These are phyloP conservation scores for Eucalyptus viminalis DNA, from an alignment of 345 rosid species.

Conservation along the genomic window DNA sequence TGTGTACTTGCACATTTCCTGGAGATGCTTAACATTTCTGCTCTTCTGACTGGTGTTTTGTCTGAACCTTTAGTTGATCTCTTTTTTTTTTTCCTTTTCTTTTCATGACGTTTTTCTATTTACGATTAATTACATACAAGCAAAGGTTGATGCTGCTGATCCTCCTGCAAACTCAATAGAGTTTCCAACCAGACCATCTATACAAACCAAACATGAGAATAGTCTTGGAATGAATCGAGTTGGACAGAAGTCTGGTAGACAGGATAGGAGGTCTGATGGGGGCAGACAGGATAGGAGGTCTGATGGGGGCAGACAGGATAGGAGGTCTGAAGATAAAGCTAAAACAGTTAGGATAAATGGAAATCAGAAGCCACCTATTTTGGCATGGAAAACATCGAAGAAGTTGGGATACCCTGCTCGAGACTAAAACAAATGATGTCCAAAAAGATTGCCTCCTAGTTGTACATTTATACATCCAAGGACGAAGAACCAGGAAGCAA, in stretches of 20 bases:
- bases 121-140: too few relatives aligned
- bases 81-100: too few relatives aligned
- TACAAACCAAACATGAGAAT: too few relatives aligned
- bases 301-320: background rate
- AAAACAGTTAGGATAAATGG: slow-evolving; percentile 4
- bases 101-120: too few relatives aligned
- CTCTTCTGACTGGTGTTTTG: too few relatives aligned
- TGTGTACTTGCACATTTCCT: too few relatives aligned
- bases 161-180: too few relatives aligned
- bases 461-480: slow-evolving; percentile 22
- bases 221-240: too few relatives aligned
- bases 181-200: too few relatives aligned
- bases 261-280: background rate
- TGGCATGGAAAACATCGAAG: slow-evolving; percentile 9
- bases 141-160: too few relatives aligned
- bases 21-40: too few relatives aligned
- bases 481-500: slow-evolving; percentile 14
- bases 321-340: slow-evolving; percentile 12
- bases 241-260: background rate
- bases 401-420: slow-evolving; percentile 15
- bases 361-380: slow-evolving; percentile 13
- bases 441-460: slow-evolving; percentile 32
- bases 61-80: too few relatives aligned
- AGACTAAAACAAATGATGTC: slow-evolving; percentile 14
- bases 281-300: background rate